These are phyloP conservation scores for Alternaria dauci DNA, from an alignment of 2,329 filamentous ascomycete species.

Conservation along the genomic window DNA sequence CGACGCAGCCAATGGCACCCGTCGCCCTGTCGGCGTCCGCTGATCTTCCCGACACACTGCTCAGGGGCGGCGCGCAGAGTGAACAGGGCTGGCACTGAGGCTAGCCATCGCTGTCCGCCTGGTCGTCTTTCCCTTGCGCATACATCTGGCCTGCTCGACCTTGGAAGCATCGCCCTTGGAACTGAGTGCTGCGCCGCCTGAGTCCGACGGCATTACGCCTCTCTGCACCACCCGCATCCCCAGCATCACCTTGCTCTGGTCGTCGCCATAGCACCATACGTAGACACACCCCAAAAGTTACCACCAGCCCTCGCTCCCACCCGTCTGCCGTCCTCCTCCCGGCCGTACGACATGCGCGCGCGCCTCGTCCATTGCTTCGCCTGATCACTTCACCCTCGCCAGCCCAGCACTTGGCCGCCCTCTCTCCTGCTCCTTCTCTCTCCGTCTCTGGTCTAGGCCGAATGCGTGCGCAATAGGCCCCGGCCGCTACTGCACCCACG, in stretches of 20 bases:
- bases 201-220: not conserved
- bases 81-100: constrained; percentile 7
- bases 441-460: constrained; percentile 25
- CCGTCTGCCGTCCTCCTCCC: constrained; percentile 1
- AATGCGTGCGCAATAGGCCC: constrained; percentile 45
- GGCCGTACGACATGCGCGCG: constrained; percentile 26
- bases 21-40: constrained; percentile 15
- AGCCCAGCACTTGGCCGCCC: constrained; percentile 13
- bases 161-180: constrained; percentile 8
- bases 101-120: constrained; percentile 10
- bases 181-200: constrained; percentile 9
- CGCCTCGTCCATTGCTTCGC: constrained; percentile 10
- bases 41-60: constrained; percentile 20
- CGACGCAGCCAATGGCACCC: constrained; percentile 23
- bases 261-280: not conserved
- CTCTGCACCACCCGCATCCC: constrained; percentile 4
- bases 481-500: constrained; percentile 31
- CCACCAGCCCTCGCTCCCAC: not conserved
- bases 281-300: not conserved
- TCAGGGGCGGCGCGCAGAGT: constrained; percentile 23
- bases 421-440: constrained; percentile 10
- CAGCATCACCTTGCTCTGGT: constrained; percentile 6
- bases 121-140: constrained; percentile 12
- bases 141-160: constrained; percentile 8
- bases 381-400: constrained; percentile 13